Base-by-base conservation (phyloP, 2,329 filamentous ascomycete genomes). In the Ceratocystis harringtonii region DNA sequence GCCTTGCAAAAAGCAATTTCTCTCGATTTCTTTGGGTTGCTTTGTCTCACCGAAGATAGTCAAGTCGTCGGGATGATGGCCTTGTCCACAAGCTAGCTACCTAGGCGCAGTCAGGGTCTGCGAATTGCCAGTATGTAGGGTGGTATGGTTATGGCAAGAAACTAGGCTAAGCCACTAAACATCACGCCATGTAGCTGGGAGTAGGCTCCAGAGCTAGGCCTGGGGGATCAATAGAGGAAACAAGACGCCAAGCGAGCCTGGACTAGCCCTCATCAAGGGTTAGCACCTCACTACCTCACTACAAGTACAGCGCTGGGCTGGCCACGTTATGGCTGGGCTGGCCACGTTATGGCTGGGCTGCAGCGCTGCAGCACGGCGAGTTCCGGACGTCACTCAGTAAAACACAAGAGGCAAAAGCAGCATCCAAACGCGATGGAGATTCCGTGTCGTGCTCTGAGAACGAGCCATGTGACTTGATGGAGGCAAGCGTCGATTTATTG, bases 201-300 rank as follows among this genome's bases (percentile, higher is more conserved):
- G 28, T 30, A 36, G 52, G 52, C 28, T 58, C 28, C 19, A 7
- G 28, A 58, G 52, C 28, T 17, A 58, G 22, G 28, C 52, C 17
- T 25, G 50, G 48, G 48, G 44, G 48, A 25, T 52, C 52, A 58
- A 58, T 58, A 58, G 52, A 58, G 52, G 52, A 58, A 30, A 58
- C 52, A 32, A 58, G 28, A 58, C 32, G 28, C 52, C 28, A 32
- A n/a, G 28, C 52, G 25, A 36, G 52, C 28, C 15, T 32, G 15
- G 52, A n/a, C 52, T 10, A 30, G 50, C 19, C 50, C n/a, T 30
- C 15, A 25, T 25, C 15, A 32, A 12, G 36, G 52, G 48, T 15
- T 10, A 52, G 48, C 19, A 25, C 22, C 22, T 25, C 22, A 25
- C 22, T 25, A 52, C 19, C 15, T 52, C 48, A 52, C 48, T 52